phyloP scores from a whole-genome alignment of 352 stramenopile species.

The Globisporangium cederbergense region DNA sequence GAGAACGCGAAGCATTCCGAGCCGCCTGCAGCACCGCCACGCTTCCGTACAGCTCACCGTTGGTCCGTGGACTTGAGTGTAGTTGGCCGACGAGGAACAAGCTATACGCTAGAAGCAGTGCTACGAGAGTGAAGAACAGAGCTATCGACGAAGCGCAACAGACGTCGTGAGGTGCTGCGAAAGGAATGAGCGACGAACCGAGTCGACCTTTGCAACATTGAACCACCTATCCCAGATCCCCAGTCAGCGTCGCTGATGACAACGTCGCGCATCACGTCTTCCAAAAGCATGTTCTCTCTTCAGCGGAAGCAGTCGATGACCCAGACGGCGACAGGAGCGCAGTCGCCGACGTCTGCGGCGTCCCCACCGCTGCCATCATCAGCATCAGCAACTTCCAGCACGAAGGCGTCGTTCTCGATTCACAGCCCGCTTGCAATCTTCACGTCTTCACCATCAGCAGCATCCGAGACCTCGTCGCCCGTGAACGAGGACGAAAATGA shows the following conservation, averaged over 20 bases:
- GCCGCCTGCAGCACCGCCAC: neutral
- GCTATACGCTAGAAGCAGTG: neutral
- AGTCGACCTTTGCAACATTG: neutral
- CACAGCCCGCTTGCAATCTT: neutral
- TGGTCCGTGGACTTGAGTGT: neutral
- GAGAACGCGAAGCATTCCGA: neutral
- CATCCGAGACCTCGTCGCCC: neutral
- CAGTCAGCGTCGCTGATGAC: neutral
- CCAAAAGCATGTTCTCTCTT: conserved; percentile 34
- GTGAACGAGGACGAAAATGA: conserved; percentile 19
- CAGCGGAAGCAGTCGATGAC: conserved; percentile 44
- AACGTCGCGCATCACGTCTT: neutral
- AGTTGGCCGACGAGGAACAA: no score
- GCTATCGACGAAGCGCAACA: no score
- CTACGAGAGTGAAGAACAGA: neutral
- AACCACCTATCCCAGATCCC: neutral
- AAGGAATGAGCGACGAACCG: conserved; percentile 3
- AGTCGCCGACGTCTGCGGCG: neutral
- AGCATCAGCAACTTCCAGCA: neutral
- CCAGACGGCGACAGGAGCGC: conserved; percentile 19
- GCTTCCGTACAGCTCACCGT: neutral
- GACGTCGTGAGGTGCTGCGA: neutral
- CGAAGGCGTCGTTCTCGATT: conserved; percentile 1
- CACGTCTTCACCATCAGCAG: neutral
- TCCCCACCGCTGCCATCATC: neutral